A percentile compares a stretch with the other conserved stretches of the same genome.
Evolutionary conservation across 1,284 basidiomycete genomes (phyloP).

Genomic region (Singerocomus rubriflavus): DNA sequence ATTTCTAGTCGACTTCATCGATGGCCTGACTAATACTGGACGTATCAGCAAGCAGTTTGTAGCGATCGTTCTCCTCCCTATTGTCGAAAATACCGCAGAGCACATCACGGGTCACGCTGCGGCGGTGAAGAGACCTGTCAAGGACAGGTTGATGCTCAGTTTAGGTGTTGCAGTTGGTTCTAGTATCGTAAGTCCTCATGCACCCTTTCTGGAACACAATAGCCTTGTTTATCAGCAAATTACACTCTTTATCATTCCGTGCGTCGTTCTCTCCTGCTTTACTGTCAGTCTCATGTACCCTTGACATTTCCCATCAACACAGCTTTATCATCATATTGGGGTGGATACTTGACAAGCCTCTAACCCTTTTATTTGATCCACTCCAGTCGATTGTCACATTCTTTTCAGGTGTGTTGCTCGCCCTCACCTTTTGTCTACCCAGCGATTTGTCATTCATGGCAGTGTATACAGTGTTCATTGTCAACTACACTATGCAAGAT

Average conservation of each 20-base stretch:
- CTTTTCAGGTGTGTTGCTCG: slow-evolving; percentile 37
- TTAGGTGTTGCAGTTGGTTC: slow-evolving; percentile 88
- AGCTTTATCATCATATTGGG: slow-evolving; percentile 63
- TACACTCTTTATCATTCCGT: slow-evolving; percentile 85
- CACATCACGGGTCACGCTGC: slow-evolving; percentile 52
- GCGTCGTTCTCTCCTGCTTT: slow-evolving; percentile 41
- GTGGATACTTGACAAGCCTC: slow-evolving; percentile 68
- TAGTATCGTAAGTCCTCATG: slow-evolving; percentile 62
- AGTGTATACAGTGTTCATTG: slow-evolving; percentile 53
- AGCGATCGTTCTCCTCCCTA: slow-evolving; percentile 83
- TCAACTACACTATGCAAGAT: slow-evolving; percentile 78
- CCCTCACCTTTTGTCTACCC: not conserved
- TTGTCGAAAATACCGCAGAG: slow-evolving; percentile 77
- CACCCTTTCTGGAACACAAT: not conserved
- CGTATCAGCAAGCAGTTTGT: slow-evolving; percentile 76
- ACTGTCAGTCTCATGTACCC: slow-evolving; percentile 41
- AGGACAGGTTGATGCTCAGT: slow-evolving; percentile 70
- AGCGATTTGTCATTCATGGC: not conserved
- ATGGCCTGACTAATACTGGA: slow-evolving; percentile 51
- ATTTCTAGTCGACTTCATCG: slow-evolving; percentile 78
- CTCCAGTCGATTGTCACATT: slow-evolving; percentile 69
- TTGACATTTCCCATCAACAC: slow-evolving; percentile 44
- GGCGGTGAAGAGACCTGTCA: slow-evolving; percentile 76
- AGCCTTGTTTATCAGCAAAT: slow-evolving; percentile 63
- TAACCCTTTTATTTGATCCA: slow-evolving; percentile 78